Percentiles rank a stretch among this genome's conserved stretches.
These are phyloP conservation scores for Plantago rigida DNA, from an alignment of 305 asterid species.

Conservation along the genomic window DNA sequence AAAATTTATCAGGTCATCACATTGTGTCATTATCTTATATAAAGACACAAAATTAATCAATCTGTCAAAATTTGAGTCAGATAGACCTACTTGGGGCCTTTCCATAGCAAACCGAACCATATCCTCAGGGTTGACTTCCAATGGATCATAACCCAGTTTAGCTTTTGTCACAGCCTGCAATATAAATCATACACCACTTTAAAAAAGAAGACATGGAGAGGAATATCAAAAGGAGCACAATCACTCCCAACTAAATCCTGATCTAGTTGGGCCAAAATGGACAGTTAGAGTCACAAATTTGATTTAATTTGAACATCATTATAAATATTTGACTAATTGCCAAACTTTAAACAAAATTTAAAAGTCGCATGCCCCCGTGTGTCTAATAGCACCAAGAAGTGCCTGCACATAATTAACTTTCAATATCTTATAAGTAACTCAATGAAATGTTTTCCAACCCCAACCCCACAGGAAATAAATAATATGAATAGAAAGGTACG, in stretches of 20 bases:
- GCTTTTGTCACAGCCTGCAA: slow-evolving; percentile 95
- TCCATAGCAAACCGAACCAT: slow-evolving; percentile 98
- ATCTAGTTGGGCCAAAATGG: no score
- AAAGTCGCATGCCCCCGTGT: no score
- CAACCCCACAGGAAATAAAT: no score
- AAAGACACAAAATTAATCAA: slow-evolving; percentile 15
- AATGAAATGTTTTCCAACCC: no score
- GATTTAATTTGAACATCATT: no score
- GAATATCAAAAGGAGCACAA: slow-evolving; percentile 17
- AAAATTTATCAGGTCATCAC: slow-evolving; percentile 13
- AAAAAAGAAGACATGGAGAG: slow-evolving; percentile 16
- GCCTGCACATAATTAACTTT: no score
- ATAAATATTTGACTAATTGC: no score
- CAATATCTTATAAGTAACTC: no score
- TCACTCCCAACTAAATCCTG: slow-evolving; percentile 7
- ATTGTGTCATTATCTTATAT: slow-evolving; percentile 5
- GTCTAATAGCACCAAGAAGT: no score
- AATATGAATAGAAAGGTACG: no score
- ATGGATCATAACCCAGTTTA: slow-evolving; percentile 90
- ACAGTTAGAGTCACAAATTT: no score
- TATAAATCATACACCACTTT: slow-evolving; percentile 7
- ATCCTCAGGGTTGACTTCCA: slow-evolving; percentile 98
- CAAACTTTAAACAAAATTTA: no score
- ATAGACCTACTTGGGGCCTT: slow-evolving; percentile 72
- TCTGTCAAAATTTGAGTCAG: slow-evolving; percentile 12